Base-by-base conservation (phyloP, 352 stramenopile species). In the Albugo candida region DNA sequence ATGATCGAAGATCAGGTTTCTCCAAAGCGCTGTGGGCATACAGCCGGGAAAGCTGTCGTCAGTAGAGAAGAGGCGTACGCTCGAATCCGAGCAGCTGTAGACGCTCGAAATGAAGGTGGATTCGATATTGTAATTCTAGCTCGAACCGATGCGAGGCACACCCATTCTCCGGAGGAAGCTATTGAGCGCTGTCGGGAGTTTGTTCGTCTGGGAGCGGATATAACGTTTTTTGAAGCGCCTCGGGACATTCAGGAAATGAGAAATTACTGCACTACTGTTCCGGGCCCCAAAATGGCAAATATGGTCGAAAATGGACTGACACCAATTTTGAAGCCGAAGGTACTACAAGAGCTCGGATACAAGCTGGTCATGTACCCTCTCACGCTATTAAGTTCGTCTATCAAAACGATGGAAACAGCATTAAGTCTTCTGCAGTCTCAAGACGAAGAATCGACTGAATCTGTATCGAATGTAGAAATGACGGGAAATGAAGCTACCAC, bases 171-270 rank as follows among this genome's bases (percentile, higher is more conserved):
- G 37, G 70, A 97, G 17, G 89, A 96, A 59, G 89, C 86, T 20
- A 86, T 97, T 43, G 65, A 75, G 43, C 72, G 93, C 27, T 97
- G 85, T 67, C 61, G 91, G 19, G 81, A 86, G 47, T 97, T 97
- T 54, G 61, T 66, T 42, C 74, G 87, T 18, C 74, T 86, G 13
- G 87, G 92, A 5, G 89, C 84, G 41, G 92, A 97, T 57, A 95
- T 97, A 52, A 97, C 88, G 13, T 97, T 98, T 56, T 56, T 97
- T 6, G 93, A 97, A 48, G 86, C 89, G 5, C 89, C 86, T 0
- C 69, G 81, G 47, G 85, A 76, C 0, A 55, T 94, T 0, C 76
- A 93, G 5, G 81, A 97, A 64, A 96, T 97, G 86, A 41, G 76
- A 49, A 63, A 69, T 40, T 97, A 94, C 56, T 97, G 92, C 57